Conservation (phyloP, 768 basidiomycete species). For the Kwoniella sp. region DNA sequence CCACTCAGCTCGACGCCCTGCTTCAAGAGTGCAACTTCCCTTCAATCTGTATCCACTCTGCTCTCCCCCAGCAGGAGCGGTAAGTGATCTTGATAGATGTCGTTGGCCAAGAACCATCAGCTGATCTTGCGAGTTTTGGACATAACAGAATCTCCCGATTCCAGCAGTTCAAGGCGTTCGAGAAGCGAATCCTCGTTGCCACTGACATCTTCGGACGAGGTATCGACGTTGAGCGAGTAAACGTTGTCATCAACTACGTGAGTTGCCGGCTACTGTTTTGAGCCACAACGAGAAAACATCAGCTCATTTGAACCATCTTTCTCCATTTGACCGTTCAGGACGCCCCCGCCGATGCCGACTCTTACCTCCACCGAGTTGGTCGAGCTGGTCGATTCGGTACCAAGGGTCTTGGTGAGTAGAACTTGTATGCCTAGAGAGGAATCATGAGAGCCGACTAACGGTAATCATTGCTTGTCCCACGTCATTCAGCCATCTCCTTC, state of each 20-base stretch:
- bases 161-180: conserved; percentile 97
- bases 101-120: background rate
- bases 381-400: conserved; percentile 99
- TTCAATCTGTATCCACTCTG: conserved; percentile 95
- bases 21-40: conserved; percentile 98
- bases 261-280: too few species aligned
- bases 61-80: conserved; percentile 93
- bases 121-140: background rate
- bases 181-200: conserved; percentile 97
- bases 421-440: too few species aligned
- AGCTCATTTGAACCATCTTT: background rate
- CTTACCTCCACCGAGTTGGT: conserved; percentile 96
- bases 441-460: background rate
- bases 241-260: conserved; percentile 95
- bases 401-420: conserved; percentile 71
- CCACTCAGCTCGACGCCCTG: conserved; percentile 93
- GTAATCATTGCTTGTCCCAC: background rate
- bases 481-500: conserved; percentile 76
- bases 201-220: conserved; percentile 99
- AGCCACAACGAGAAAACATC: background rate
- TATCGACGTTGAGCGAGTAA: conserved; percentile 99
- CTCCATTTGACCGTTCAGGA: conserved; percentile 64
- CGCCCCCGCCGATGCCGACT: conserved; percentile 94
- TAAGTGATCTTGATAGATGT: conserved; percentile 58
- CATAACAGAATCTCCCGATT: conserved; percentile 80